Evolutionary conservation across 805 yeast genomes (phyloP).

Genomic region (Scheffersomyces coipomensis): DNA sequence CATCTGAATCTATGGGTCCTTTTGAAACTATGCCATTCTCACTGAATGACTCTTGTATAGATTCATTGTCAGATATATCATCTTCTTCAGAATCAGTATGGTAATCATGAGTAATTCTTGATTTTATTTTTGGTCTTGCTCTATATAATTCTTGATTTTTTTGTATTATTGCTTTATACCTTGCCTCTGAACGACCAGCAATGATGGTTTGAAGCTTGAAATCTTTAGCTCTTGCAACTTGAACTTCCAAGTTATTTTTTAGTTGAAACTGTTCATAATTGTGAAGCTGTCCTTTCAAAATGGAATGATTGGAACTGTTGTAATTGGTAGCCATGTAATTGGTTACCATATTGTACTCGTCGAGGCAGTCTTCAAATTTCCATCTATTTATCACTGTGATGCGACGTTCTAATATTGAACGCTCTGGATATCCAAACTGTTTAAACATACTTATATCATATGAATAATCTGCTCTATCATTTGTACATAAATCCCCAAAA

Average conservation of each 20-base stretch:
- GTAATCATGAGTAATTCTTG: neutral
- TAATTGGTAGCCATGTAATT: constrained; percentile 2
- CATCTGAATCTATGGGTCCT: too few species aligned
- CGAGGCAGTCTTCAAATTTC: constrained; percentile 27
- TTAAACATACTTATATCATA: constrained; percentile 13
- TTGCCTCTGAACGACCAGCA: constrained; percentile 23
- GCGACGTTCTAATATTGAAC: constrained; percentile 13
- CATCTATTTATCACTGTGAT: constrained; percentile 30
- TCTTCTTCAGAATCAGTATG: neutral
- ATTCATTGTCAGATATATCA: neutral
- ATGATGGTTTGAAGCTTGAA: constrained; percentile 22
- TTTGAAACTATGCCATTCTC: neutral
- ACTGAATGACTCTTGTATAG: neutral
- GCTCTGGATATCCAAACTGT: constrained; percentile 16
- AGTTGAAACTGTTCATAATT: neutral
- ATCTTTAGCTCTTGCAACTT: constrained; percentile 7
- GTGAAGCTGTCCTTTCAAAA: constrained; percentile 5
- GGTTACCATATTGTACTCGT: constrained; percentile 22
- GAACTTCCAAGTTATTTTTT: neutral
- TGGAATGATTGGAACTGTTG: constrained; percentile 6
- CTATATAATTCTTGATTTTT: constrained; percentile 22
- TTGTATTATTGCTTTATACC: constrained; percentile 18
- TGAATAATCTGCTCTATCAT: constrained; percentile 6
- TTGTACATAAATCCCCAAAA: constrained; percentile 35
- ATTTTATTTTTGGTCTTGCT: neutral